Conservation (phyloP, 768 basidiomycete genomes). For the Tylopilus subfusipes region DNA sequence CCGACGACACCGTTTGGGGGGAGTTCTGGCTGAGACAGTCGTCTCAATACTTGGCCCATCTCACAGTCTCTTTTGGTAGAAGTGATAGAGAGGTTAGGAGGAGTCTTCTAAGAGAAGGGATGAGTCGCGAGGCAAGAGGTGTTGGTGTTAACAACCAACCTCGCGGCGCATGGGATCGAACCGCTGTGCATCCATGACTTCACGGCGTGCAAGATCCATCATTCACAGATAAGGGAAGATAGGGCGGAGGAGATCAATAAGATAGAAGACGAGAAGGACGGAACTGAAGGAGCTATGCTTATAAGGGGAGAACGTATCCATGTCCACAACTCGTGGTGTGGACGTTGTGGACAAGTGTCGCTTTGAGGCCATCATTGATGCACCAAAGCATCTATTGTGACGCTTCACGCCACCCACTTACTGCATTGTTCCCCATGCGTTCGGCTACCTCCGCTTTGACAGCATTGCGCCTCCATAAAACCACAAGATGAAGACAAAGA, state of each 20-base stretch:
- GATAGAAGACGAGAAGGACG: slow-evolving; percentile 30
- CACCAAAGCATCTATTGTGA: slow-evolving; percentile 17
- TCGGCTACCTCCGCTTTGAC: slow-evolving; percentile 20
- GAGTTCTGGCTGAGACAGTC: slow-evolving; percentile 16
- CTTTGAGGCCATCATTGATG: slow-evolving; percentile 24
- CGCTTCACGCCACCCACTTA: slow-evolving; percentile 8
- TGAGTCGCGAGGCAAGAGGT: slow-evolving; percentile 21
- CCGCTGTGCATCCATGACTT: slow-evolving; percentile 32
- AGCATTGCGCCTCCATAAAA: slow-evolving; percentile 2
- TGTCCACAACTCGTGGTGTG: slow-evolving; percentile 24
- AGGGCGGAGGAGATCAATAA: slow-evolving; percentile 20
- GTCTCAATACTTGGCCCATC: slow-evolving; percentile 31
- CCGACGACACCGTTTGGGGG: slow-evolving; percentile 23
- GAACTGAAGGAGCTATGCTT: slow-evolving; percentile 26
- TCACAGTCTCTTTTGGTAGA: slow-evolving; percentile 13
- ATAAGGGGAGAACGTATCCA: slow-evolving; percentile 23
- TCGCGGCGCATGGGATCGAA: slow-evolving; percentile 31
- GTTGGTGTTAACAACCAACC: slow-evolving; percentile 22
- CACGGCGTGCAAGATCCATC: slow-evolving; percentile 25
- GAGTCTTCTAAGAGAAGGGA: slow-evolving; percentile 20
- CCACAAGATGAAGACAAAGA: slow-evolving; percentile 2
- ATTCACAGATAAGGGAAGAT: slow-evolving; percentile 30
- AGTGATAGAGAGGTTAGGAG: slow-evolving; percentile 7
- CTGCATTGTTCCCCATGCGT: slow-evolving; percentile 20
- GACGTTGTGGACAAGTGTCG: slow-evolving; percentile 18